Base-by-base conservation (phyloP, 2,329 filamentous ascomycete genomes). In the Pezicula carpinea region DNA sequence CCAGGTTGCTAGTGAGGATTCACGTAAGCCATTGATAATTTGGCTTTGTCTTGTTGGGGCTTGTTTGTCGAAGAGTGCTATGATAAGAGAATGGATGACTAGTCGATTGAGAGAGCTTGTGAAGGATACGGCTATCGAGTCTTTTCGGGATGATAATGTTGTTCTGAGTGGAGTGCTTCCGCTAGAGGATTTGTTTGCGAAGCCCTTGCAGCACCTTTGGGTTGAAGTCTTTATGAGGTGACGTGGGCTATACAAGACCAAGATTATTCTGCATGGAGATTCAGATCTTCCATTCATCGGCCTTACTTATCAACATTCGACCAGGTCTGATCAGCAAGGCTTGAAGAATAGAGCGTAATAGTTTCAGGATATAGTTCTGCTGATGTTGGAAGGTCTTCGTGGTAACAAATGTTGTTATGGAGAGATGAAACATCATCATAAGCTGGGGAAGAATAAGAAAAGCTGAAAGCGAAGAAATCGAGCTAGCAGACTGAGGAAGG, bases 41-140 rank as follows among this genome's bases (percentile, higher is more conserved):
- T 53, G 50, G 48, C 29, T 53, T 15, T 44, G 35, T 31, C 32
- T 55, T 14, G 34, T 55, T 11, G 48, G 50, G 14, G 46, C 32
- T 19, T 31, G 41, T 23, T 46, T 47, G 11, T 45, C 53, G 8
- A 43, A 44, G 19, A 41, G 10, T 2, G 46, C 31, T 29, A 29
- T 29, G 14, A 8, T 41, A 7, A 33, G 39, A 18, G 6, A 8
- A 35, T 48, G 49, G 46, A 46, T 48, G 13, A 43, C 48, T 34
- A n/a, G 13, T 2, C 39, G 43, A 22, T 38, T 51, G 31, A 34
- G 22, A 17, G 26, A 11, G 6, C 21, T 33, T 4, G n/a, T 51
- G 10, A 44, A 33, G 15, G 23, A 2, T 34, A 34, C 31, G 10
- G 19, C 10, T 11, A 33, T 45, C 11, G 11, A 19, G 3, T 44